phyloP scores from a whole-genome alignment of 176 grass and related monocot genomes.

The Oryza glumipatula region DNA sequence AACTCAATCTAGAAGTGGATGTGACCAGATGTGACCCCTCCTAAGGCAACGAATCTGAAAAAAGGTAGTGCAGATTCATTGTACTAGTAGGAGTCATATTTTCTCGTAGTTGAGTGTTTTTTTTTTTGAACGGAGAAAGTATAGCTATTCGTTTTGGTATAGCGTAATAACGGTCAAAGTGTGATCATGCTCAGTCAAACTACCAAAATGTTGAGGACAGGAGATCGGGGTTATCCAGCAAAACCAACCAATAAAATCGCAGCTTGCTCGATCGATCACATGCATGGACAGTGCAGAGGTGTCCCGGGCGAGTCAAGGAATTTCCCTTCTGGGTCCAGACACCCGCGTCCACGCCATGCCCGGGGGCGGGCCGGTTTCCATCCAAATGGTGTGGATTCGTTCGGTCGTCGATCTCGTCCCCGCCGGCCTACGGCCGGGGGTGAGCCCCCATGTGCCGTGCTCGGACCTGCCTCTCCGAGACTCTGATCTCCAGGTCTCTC shows the following conservation, averaged over 20 bases:
- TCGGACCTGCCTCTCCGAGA: not conserved
- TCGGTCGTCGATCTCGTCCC: not conserved
- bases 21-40: no score
- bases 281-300: not conserved
- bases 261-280: not conserved
- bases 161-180: not conserved
- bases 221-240: not conserved
- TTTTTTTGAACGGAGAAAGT: no score
- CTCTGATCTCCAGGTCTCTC: no score
- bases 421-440: not conserved
- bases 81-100: no score
- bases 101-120: no score
- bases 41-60: no score
- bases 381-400: not conserved
- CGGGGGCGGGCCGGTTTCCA: not conserved
- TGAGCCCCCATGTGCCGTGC: constrained; percentile 48
- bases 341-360: not conserved
- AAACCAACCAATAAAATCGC: not conserved
- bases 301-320: not conserved
- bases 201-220: not conserved
- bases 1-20: no score
- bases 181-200: not conserved
- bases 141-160: no score
- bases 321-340: not conserved
- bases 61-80: no score